These are phyloP conservation scores for Hypericum androsaemum DNA, from an alignment of 345 rosid species.

Conservation along the genomic window DNA sequence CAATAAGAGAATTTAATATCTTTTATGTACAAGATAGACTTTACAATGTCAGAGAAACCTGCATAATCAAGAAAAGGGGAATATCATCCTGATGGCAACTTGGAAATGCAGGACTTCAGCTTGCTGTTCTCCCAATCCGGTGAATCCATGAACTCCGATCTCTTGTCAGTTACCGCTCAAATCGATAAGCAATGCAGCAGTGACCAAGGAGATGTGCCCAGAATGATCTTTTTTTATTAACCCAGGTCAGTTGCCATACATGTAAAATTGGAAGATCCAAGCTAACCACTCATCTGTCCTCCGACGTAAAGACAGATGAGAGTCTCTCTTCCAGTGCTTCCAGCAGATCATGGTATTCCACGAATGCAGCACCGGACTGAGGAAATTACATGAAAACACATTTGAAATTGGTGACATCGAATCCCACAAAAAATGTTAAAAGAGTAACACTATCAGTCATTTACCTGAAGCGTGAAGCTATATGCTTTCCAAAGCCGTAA, in stretches of 20 bases:
- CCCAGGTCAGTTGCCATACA: not conserved
- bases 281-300: conserved; percentile 15
- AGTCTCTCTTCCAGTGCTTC: conserved; percentile 53
- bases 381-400: conserved; percentile 2
- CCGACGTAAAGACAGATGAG: conserved; percentile 23
- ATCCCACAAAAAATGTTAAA: not conserved
- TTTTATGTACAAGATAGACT: too few relatives aligned
- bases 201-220: not conserved
- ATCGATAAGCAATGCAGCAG: too few relatives aligned
- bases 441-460: not conserved
- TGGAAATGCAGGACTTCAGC: too few relatives aligned
- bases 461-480: conserved; percentile 64
- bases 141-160: too few relatives aligned
- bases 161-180: too few relatives aligned
- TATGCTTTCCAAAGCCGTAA: conserved; percentile 81
- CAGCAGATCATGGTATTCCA: conserved; percentile 69
- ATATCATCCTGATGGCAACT: too few relatives aligned
- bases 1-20: too few relatives aligned
- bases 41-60: too few relatives aligned
- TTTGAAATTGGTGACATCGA: too few relatives aligned
- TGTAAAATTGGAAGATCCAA: not conserved
- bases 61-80: too few relatives aligned
- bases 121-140: too few relatives aligned
- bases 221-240: conserved; percentile 5
- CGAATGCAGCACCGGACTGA: conserved; percentile 58